These are phyloP conservation scores for Plasmodium fragile DNA, from an alignment of 169 alveolate species.

Conservation along the genomic window DNA sequence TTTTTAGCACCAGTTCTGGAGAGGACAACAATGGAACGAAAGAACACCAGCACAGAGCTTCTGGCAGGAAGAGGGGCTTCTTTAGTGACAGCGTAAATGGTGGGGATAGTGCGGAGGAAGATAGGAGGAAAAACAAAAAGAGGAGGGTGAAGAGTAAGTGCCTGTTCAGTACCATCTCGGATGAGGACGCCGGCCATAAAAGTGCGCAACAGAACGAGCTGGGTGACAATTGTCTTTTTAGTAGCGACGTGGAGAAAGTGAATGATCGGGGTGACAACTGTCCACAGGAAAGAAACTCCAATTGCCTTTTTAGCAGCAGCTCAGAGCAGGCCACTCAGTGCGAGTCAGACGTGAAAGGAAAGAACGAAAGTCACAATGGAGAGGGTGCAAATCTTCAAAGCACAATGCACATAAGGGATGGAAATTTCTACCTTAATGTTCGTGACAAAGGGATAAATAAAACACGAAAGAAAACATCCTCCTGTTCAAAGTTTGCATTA, in stretches of 20 bases:
- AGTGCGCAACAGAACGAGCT: neutral
- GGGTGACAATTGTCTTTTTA: neutral
- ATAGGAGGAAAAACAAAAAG: neutral
- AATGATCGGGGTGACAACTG: neutral
- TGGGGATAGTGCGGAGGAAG: neutral
- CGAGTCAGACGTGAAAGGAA: neutral
- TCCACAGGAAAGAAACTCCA: neutral
- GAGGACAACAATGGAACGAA: neutral
- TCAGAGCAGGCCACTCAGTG: neutral
- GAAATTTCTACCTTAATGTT: neutral
- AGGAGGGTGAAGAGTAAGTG: constrained; percentile 13
- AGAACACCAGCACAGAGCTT: neutral
- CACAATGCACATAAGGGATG: neutral
- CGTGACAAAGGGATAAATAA: neutral
- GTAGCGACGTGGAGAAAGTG: neutral
- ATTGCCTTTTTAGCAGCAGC: neutral
- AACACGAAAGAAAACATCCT: neutral
- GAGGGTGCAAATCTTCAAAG: neutral
- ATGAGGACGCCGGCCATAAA: neutral
- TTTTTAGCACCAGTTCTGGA: constrained; percentile 10
- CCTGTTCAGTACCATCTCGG: constrained; percentile 1
- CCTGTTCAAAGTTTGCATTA: neutral
- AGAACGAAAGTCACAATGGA: neutral
- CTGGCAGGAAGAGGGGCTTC: neutral
- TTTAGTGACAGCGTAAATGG: neutral